Evolutionary conservation across 331 rosid genomes (phyloP).

Genomic region (Quercus phellos): DNA sequence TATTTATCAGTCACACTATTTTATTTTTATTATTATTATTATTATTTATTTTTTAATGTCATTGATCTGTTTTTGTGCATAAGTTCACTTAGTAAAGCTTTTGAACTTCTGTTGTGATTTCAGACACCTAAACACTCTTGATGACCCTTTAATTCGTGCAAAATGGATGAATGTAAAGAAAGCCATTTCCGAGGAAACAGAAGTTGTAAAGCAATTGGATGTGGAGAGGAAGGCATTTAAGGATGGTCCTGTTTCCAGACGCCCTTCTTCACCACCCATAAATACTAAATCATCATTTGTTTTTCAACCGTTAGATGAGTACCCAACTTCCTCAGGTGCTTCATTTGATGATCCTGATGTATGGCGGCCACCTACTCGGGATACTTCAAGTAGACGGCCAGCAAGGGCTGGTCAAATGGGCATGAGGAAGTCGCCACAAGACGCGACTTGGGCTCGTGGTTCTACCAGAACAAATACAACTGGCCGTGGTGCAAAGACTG

Average conservation of each 20-base stretch:
- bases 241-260: conserved; percentile 65
- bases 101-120: conserved; percentile 8
- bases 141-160: conserved; percentile 80
- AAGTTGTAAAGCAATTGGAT: conserved; percentile 85
- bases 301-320: conserved; percentile 95
- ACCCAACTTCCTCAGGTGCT: conserved; percentile 80
- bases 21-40: too few species aligned
- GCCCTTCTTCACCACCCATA: conserved; percentile 78
- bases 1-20: neutral
- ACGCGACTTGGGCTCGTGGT: conserved; percentile 87
- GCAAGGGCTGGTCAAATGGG: conserved; percentile 57
- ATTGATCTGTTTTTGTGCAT: neutral
- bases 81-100: neutral
- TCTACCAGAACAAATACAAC: conserved; percentile 46
- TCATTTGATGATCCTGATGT: conserved; percentile 92
- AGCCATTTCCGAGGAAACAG: conserved; percentile 81
- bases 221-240: conserved; percentile 88
- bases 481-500: conserved; percentile 65
- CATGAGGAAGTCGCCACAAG: conserved; percentile 63
- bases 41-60: neutral
- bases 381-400: conserved; percentile 60
- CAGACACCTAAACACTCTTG: conserved; percentile 70
- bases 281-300: conserved; percentile 71
- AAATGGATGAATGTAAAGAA: conserved; percentile 98
- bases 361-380: conserved; percentile 98